A percentile compares a stretch with the other conserved stretches of the same genome.
Evolutionary conservation across 768 basidiomycete species (phyloP).

Genomic region (Hygrophorus pudorinus): DNA sequence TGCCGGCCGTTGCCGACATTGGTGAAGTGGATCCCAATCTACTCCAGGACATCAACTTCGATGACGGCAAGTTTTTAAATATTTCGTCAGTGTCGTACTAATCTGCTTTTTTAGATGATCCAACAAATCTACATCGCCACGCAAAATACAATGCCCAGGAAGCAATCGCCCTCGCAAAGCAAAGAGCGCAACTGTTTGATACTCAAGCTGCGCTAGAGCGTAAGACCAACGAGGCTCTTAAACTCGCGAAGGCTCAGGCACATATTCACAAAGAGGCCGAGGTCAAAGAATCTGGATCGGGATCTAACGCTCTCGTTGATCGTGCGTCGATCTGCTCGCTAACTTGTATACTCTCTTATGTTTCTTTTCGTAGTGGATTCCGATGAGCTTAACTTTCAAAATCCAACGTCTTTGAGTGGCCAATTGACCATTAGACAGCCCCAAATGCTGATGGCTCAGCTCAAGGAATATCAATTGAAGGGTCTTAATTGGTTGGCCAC

Average conservation of each 20-base stretch:
- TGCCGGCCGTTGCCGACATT: slow-evolving; percentile 49
- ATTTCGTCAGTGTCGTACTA: slow-evolving; percentile 2
- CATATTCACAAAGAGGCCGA: slow-evolving; percentile 36
- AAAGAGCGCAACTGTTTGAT: slow-evolving; percentile 81
- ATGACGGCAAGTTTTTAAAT: slow-evolving; percentile 57
- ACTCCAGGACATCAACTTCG: slow-evolving; percentile 78
- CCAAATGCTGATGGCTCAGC: slow-evolving; percentile 88
- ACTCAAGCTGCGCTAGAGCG: slow-evolving; percentile 70
- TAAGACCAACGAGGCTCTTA: slow-evolving; percentile 69
- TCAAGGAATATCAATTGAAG: slow-evolving; percentile 98
- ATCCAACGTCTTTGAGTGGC: slow-evolving; percentile 84
- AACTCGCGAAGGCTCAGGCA: slow-evolving; percentile 49
- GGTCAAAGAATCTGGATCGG: slow-evolving; percentile 21
- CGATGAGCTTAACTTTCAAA: slow-evolving; percentile 98
- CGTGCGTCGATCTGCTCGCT: slow-evolving; percentile 33
- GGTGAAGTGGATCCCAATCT: slow-evolving; percentile 40
- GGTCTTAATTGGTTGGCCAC: slow-evolving; percentile 97
- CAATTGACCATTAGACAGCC: slow-evolving; percentile 84
- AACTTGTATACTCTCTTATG: slow-evolving; percentile 3
- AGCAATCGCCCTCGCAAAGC: slow-evolving; percentile 68
- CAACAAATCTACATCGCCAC: slow-evolving; percentile 75
- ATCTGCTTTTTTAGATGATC: slow-evolving; percentile 52
- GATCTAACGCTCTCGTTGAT: slow-evolving; percentile 52
- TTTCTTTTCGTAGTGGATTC: slow-evolving; percentile 58
- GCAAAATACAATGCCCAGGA: slow-evolving; percentile 86